Percentiles rank a stretch among this genome's conserved stretches.
phyloP scores from a whole-genome alignment of 176 grass and related monocot genomes.

The Zoysia pacifica region DNA sequence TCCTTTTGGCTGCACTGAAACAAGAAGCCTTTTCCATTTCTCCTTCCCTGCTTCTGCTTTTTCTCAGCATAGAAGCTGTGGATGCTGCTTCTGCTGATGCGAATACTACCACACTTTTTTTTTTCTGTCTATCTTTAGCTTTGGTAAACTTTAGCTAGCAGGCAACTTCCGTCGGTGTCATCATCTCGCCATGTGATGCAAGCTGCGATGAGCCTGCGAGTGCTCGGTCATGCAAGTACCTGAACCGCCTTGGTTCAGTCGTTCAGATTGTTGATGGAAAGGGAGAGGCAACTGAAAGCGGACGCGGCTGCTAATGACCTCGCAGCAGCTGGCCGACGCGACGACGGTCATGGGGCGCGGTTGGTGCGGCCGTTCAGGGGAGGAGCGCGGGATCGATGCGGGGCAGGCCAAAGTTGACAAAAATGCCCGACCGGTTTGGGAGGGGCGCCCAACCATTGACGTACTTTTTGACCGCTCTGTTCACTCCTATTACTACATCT shows the following conservation, averaged over 20 bases:
- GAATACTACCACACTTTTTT: background rate
- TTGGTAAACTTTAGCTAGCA: background rate
- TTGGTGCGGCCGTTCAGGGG: background rate
- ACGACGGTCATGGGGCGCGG: background rate
- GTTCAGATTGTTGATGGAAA: background rate
- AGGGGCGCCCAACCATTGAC: background rate
- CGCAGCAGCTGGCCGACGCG: background rate
- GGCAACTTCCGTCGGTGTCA: background rate
- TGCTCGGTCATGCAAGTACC: conserved; percentile 6
- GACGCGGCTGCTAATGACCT: background rate
- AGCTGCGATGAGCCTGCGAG: background rate
- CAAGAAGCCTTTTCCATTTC: background rate
- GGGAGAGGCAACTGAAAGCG: conserved; percentile 9
- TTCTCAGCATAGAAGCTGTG: background rate
- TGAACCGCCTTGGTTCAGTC: too few species aligned
- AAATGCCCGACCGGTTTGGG: background rate
- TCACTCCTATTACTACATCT: too few species aligned
- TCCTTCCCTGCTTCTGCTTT: background rate
- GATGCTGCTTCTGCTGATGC: conserved; percentile 23
- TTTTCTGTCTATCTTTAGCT: background rate
- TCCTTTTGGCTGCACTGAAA: background rate
- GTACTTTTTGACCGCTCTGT: too few species aligned
- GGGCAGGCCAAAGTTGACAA: background rate
- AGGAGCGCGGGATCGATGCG: too few species aligned
- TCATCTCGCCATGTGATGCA: conserved; percentile 1